Evolutionary conservation across 306 rosid genomes (phyloP).

Genomic region (Carpinus viminea): DNA sequence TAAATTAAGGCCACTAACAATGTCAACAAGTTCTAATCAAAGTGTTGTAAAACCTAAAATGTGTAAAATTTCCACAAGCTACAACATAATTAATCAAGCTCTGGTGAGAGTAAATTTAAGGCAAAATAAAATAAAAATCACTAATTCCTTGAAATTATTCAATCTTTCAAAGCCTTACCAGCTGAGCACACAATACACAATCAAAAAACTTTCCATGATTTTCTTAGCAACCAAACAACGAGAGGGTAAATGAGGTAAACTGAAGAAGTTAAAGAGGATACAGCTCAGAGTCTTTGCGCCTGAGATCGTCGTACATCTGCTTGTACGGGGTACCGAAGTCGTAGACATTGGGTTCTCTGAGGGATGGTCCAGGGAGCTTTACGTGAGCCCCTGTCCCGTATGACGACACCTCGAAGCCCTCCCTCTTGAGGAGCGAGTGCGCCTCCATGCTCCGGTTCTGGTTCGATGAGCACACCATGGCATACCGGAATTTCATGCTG

Average conservation of each 20-base stretch:
- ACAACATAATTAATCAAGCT: background rate
- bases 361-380: conserved; percentile 97
- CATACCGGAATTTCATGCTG: conserved; percentile 64
- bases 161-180: background rate
- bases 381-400: conserved; percentile 94
- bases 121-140: too few species aligned
- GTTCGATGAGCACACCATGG: conserved; percentile 94
- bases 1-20: background rate
- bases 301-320: conserved; percentile 82
- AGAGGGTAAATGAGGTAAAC: conserved; percentile 2
- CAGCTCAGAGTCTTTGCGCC: conserved; percentile 92
- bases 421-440: conserved; percentile 71
- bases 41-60: background rate
- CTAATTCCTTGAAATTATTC: background rate
- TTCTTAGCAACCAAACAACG: background rate
- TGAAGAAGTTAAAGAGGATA: conserved; percentile 42
- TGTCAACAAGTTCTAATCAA: background rate
- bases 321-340: conserved; percentile 95
- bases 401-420: conserved; percentile 83
- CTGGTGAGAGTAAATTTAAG: background rate
- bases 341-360: conserved; percentile 93
- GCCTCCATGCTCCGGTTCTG: conserved; percentile 99
- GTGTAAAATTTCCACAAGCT: background rate
- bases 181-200: background rate
- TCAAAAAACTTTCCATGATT: background rate